Evolutionary conservation across 768 basidiomycete genomes (phyloP), one percentile per base, ranked within the genome.

Genomic region (Termitomyces sp.): DNA sequence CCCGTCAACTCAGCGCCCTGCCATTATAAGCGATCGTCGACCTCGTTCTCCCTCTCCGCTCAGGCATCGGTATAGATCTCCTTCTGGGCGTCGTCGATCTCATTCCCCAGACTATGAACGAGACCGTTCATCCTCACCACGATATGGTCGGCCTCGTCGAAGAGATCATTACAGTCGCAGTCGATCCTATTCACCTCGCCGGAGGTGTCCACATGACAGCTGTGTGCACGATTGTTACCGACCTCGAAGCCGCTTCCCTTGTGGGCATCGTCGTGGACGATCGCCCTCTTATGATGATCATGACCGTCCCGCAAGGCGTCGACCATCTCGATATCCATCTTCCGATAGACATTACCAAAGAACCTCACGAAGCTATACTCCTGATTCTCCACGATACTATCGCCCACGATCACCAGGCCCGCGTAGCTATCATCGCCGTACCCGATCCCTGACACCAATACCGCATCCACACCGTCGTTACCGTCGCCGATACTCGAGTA

Each of bases 31-130:
- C 12, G 42, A 43, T 25, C 63, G 55, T 9, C 43, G 48, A 46
- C 64, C 68, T 16, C 74, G 66, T 41, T 60, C 66, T 50, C 54
- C 35, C 2, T 32, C 46, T n/a, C 38, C 52, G 9, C 37, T n/a
- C n/a, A n/a, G 31, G 19, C 32, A 25, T 49, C 25, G 19, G 2
- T 47, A 29, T 49, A 35, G 44, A 32, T 35, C 40, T 35, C 42
- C 32, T 11, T n/a, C n/a, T n/a, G 23, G 23, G n/a, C 27, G 35
- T 32, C 56, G 32, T 44, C 52, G 41, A 32, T 59, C 49, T 43
- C 60, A 59, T 9, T 40, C 60, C 34, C 59, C 31, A 14, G 6
- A 4, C 4, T 31, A 17, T 43, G 41, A 25, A 16, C 43, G 23
- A 21, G 29, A 29, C 12, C 48, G 34, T 50, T 55, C 42, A 25